Base-by-base conservation (phyloP, 441 rosid species). In the Omphalea diandra region DNA sequence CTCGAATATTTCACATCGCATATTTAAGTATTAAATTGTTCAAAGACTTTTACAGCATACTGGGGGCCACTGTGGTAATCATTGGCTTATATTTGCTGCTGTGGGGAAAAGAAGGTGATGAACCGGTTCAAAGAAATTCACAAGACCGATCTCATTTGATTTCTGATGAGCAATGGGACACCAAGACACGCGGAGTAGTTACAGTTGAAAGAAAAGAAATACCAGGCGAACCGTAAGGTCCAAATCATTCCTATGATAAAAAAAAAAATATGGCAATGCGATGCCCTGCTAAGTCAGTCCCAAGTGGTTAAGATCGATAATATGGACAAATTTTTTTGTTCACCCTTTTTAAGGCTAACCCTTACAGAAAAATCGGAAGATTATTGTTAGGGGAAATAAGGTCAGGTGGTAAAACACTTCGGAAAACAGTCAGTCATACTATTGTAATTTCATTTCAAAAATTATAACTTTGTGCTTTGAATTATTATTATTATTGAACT, bases 51-150 rank as follows among this genome's bases (percentile, higher is more conserved):
- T 71, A 56, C 87, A 87, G 95, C 83, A 67, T 84, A 63, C 1
- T 87, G 26, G 92, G 92, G 31, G 90, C 84, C 58, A 73, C 65
- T 31, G 31, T 79, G 65, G 89, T 82, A 44, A 83, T 87, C 18
- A 9, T 73, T 47, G 92, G 90, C 56, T 63, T 89, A 43, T 87
- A 89, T 75, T 54, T 87, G 78, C 83, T 89, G 67, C 55, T 86
- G 24, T 87, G 92, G 95, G 95, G 90, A 33, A 87, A 87, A 76
- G 90, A 83, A 58, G 82, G 62, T 10, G 89, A 79, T 36, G 40
- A 44, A 53, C 47, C 66, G 44, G 73, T 32, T 72, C 36, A 63
- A 15, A 47, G 33, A 27, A 60, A 73, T 65, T 26, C 75, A 31
- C 57, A 74, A 55, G 77, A 71, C 57, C 71, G 62, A 53, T 54